Base-by-base conservation (phyloP, 768 basidiomycete species). In the Boletus insuetus region DNA sequence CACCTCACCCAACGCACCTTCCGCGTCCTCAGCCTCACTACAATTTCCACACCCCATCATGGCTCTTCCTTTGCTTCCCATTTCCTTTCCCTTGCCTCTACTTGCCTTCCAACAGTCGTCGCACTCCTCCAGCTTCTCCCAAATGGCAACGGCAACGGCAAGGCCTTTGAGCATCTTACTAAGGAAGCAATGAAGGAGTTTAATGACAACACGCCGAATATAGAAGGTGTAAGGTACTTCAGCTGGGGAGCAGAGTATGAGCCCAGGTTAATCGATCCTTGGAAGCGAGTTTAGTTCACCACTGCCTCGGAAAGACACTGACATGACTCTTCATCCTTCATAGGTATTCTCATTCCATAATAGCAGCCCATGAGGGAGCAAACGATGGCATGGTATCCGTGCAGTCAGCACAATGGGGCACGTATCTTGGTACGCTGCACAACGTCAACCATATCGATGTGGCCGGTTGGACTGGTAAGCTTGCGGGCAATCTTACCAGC, bases 371-470 rank as follows among this genome's bases (percentile, higher is more conserved):
- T 65, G 94, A 97, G 73, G 96, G 95, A 17, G 84, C 91, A 32
- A 97, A 98, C 64, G 94, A 98, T 69, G 97, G 97, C 1, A 80
- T 99, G 45, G 96, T 99, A 44, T 89, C 87, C 43, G 85, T 96
- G 41, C 77, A 86, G 56, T 93, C 91, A 6, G 85, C 94, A 3
- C 84, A 86, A 77, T 96, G 95, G 94, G 97, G 97, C 38, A 93
- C 87, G n/a, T 98, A 98, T 68, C 81, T 92, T 48, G 96, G 94
- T n/a, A 98, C 96, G 3, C 76, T 99, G 19, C 79, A 82, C 37
- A 81, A 89, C 53, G 97, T 97, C 13, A 96, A 92, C 64, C 97
- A 99, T 67, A 81, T 96, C 39, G 91, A 93, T 66, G 81, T 92
- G 37, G 91, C 97, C 12, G 94, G 95, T 7, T 98, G 95, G 96